Evolutionary conservation across 805 yeast genomes (phyloP), one percentile per base, ranked within the genome.

Genomic region (Pichia nakasei): DNA sequence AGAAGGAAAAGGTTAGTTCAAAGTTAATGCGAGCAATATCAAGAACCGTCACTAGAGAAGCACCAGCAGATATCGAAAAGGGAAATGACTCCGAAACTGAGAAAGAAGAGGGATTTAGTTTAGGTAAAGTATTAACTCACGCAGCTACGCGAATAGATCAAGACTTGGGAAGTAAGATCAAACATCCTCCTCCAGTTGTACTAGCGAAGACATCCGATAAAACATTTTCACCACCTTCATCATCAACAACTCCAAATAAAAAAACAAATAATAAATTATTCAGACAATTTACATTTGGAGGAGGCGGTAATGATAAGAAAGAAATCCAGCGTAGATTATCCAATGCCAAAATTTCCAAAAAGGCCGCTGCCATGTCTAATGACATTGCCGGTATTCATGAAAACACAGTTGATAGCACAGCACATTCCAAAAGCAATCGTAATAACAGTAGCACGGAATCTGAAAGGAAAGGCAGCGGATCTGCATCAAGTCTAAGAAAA

Each of bases 371-470:
- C 7, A 65, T 69, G 40, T 58, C 76, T 0, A 66, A 73, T 48
- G 65, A 64, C 42, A 65, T 70, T 36, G 76, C 76, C 2, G 77
- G 76, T 5, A 65, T 69, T 29, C 63, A 59, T 33, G 43, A 22
- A 29, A 29, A 35, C 20, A 46, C 52, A 4, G 39, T 49, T 15
- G 52, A 49, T 31, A 39, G 35, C 18, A 22, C 12, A 22, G 26
- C 35, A 12, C 52, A 42, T 36, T 4, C 42, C 4, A 40, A 24
- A 12, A 18, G 34, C 5, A 41, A 20, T 20, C 21, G 36, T 13
- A 22, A 18, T 17, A 34, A 21, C 12, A 13, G 31, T 27, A 27
- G 4, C 6, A 5, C n/a, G 5, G 13, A 32, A 22, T 9, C 31
- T 5, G n/a, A 19, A n/a, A 35, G 37, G 15, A 39, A 21, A 13